Evolutionary conservation across 768 basidiomycete species (phyloP).

Genomic region (Tylopilus sp.): DNA sequence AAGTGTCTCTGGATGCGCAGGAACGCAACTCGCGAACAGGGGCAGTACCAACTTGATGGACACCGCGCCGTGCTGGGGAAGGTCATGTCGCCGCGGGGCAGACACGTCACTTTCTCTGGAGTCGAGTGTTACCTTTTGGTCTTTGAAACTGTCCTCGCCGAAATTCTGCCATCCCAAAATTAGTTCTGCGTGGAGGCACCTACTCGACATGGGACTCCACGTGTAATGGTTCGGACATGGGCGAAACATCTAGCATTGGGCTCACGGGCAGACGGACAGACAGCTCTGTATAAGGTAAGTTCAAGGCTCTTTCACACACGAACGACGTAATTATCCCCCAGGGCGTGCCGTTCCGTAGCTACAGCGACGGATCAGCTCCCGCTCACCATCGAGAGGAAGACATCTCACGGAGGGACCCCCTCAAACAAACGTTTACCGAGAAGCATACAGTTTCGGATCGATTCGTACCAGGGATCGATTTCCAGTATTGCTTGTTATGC

Average conservation of each 20-base stretch:
- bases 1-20: constrained; percentile 7
- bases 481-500: constrained; percentile 4
- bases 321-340: no score
- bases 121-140: background rate
- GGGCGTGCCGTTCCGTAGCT: constrained; percentile 10
- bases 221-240: constrained; percentile 7
- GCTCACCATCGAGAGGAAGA: background rate
- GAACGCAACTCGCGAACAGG: constrained; percentile 10
- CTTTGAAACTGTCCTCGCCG: constrained; percentile 1
- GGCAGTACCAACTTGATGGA: no score
- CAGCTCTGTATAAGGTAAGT: constrained; percentile 7
- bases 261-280: constrained; percentile 13
- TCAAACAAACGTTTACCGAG: constrained; percentile 1
- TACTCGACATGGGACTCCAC: constrained; percentile 3
- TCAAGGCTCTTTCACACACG: background rate
- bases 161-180: constrained; percentile 1
- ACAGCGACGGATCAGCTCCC: background rate
- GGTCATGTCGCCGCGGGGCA: constrained; percentile 1
- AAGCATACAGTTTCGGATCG: constrained; percentile 8
- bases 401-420: constrained; percentile 13
- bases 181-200: constrained; percentile 6
- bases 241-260: background rate
- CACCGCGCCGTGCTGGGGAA: constrained; percentile 1
- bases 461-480: constrained; percentile 18
- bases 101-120: constrained; percentile 8